phyloP scores from a whole-genome alignment of 225 moss, liverwort and hornwort genomes.

The Thuidium tamariscinum region DNA sequence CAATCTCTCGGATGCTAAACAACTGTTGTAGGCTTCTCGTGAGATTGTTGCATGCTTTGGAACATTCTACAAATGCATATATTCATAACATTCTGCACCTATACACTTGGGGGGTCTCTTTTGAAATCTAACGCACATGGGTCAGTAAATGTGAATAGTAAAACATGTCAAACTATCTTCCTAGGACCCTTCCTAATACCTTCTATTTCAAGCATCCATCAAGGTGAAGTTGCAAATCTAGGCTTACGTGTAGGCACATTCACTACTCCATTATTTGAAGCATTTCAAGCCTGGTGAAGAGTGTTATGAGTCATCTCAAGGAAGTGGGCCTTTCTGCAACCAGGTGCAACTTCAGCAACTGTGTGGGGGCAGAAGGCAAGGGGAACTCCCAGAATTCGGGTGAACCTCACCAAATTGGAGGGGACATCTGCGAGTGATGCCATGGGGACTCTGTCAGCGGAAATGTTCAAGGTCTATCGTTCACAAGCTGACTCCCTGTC shows the following conservation, averaged over 20 bases:
- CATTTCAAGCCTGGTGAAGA: neutral
- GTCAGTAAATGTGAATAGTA: neutral
- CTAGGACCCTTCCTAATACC: neutral
- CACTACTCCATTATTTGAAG: neutral
- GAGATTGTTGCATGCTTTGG: neutral
- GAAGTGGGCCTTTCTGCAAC: neutral
- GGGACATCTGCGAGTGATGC: constrained; percentile 51
- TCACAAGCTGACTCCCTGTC: constrained; percentile 35
- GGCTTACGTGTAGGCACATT: neutral
- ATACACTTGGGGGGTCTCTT: neutral
- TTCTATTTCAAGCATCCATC: neutral
- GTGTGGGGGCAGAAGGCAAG: constrained; percentile 51
- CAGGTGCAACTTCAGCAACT: constrained; percentile 34
- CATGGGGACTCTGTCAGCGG: constrained; percentile 53
- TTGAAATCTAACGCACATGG: neutral
- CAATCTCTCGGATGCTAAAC: neutral
- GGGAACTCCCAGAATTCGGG: constrained; percentile 46
- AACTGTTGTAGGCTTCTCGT: neutral
- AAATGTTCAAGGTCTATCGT: constrained; percentile 42
- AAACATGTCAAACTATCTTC: neutral
- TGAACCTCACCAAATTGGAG: constrained; percentile 40
- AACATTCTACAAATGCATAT: neutral
- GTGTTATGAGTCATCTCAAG: neutral
- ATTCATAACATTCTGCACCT: neutral
- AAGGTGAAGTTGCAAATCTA: neutral